These are phyloP conservation scores for Amylostereum areolatum DNA, from an alignment of 1,284 basidiomycete species.

Conservation along the genomic window DNA sequence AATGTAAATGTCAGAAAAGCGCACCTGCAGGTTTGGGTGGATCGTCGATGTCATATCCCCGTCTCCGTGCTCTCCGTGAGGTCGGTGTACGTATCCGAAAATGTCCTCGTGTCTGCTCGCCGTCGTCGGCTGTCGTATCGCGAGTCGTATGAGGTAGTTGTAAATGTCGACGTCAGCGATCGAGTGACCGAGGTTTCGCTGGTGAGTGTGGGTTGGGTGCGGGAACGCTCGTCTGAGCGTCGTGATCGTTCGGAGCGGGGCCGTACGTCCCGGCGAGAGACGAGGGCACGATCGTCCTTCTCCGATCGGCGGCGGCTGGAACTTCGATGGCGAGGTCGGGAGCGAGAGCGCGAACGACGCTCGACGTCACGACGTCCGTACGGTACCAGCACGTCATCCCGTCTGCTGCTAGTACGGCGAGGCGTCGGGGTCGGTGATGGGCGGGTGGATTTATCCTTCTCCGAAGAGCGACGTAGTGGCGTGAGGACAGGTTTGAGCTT, in stretches of 20 bases:
- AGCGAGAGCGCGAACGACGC: too few species aligned
- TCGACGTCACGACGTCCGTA: too few species aligned
- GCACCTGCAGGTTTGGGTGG: not conserved
- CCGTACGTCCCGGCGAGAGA: not conserved
- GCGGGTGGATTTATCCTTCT: not conserved
- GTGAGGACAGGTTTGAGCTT: not conserved
- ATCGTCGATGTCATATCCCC: not conserved
- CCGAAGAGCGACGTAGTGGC: not conserved
- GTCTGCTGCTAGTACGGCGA: too few species aligned
- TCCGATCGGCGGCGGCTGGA: too few species aligned
- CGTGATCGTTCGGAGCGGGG: not conserved
- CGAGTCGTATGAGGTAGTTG: not conserved
- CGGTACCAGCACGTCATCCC: too few species aligned
- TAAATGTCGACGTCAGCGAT: not conserved
- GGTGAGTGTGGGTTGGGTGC: not conserved
- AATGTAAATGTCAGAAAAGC: not conserved
- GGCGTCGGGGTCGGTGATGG: not conserved
- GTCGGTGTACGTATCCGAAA: not conserved
- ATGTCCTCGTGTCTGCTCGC: not conserved
- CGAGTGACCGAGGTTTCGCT: not conserved
- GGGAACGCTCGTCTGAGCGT: not conserved
- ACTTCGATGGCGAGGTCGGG: too few species aligned
- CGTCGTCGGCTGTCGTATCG: not conserved
- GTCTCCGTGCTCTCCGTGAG: not conserved
- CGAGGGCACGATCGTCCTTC: not conserved